Conservation (phyloP, 208 protist species). For the Wallacemonas rigidus region DNA sequence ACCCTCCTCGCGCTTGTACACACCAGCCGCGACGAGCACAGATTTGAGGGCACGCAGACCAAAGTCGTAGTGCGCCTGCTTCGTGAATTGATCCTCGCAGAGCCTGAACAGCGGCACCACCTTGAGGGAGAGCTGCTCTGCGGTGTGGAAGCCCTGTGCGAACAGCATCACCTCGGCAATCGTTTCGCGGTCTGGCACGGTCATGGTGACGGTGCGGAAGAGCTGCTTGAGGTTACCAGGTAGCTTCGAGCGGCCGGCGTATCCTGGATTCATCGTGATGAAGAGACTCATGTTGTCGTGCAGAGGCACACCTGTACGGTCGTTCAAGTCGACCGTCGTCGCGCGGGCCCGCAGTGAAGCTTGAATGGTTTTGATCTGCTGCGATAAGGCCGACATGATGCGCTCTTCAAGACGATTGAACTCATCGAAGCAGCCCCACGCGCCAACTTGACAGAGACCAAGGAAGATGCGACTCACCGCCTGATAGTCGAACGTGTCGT, state of each 20-base stretch:
- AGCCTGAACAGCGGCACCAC: slow-evolving; percentile 99
- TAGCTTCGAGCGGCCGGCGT: slow-evolving; percentile 98
- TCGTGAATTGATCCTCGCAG: slow-evolving; percentile 97
- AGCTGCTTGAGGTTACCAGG: slow-evolving; percentile 99
- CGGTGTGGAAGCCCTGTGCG: slow-evolving; percentile 98
- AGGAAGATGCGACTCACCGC: slow-evolving; percentile 99
- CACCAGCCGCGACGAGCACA: slow-evolving; percentile 97
- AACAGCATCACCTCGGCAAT: slow-evolving; percentile 99
- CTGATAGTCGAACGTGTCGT: slow-evolving; percentile 99
- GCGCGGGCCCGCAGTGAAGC: slow-evolving; percentile 69
- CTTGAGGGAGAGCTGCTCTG: slow-evolving; percentile 96
- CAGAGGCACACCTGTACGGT: slow-evolving; percentile 82
- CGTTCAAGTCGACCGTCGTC: slow-evolving; percentile 90
- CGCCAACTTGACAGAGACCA: slow-evolving; percentile 99
- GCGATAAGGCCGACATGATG: slow-evolving; percentile 99
- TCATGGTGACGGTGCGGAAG: slow-evolving; percentile 99
- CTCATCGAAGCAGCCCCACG: slow-evolving; percentile 99
- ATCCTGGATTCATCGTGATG: slow-evolving; percentile 99
- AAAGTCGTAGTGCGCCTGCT: slow-evolving; percentile 99
- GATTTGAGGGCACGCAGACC: slow-evolving; percentile 99
- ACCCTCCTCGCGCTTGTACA: slow-evolving; percentile 85
- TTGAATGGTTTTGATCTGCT: slow-evolving; percentile 99
- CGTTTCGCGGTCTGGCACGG: slow-evolving; percentile 97
- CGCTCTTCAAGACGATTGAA: slow-evolving; percentile 99
- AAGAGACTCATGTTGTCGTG: slow-evolving; percentile 97